Evolutionary conservation across 352 stramenopile species (phyloP), one percentile per base, ranked within the genome.

Genomic region (Phytopythium cucurbitacearum): DNA sequence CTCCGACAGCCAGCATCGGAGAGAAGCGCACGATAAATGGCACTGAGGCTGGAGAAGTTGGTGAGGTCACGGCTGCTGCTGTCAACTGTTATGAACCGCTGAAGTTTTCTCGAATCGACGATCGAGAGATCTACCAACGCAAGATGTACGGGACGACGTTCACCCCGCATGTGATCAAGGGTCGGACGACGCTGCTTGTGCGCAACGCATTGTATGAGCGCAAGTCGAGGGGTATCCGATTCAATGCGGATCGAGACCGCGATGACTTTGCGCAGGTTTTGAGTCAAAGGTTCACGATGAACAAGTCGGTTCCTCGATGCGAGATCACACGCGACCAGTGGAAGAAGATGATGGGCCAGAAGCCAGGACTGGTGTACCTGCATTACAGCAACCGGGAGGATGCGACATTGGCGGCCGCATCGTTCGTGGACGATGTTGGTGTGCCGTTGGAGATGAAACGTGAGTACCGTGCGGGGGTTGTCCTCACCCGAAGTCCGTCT

Each of bases 381-480:
- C 76, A 85, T 40, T 87, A 80, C 42, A 64, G 69, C 40, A 83
- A 87, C 44, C 68, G 69, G 7, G 76, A 84, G 45, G 76, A 80
- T 39, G 68, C 69, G 3, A 63, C 70, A 37, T 57, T 62, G 47
- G 76, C 76, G 34, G 64, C 66, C 12, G 49, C 64, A 33, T 50
- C 56, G 13, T 81, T 81, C 51, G 48, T 50, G 15, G 76, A 87
- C 42, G 76, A 87, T 40, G 37, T 53, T 15, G 71, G 74, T 2
- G 40, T 65, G 36, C 64, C 61, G 3, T 44, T 87, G 39, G 60
- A 80, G 48, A 53, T 71, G 37, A 71, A 60, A 45, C 59, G 59
- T n/a, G 61, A 59, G 7, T 59, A 73, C 33, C 74, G 67, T 46
- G 69, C 73, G n/a, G 73, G 73, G 38, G 56, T 67, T 10, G 58